phyloP scores from a whole-genome alignment of 169 alveolate genomes.

The Eimeria tenella region DNA sequence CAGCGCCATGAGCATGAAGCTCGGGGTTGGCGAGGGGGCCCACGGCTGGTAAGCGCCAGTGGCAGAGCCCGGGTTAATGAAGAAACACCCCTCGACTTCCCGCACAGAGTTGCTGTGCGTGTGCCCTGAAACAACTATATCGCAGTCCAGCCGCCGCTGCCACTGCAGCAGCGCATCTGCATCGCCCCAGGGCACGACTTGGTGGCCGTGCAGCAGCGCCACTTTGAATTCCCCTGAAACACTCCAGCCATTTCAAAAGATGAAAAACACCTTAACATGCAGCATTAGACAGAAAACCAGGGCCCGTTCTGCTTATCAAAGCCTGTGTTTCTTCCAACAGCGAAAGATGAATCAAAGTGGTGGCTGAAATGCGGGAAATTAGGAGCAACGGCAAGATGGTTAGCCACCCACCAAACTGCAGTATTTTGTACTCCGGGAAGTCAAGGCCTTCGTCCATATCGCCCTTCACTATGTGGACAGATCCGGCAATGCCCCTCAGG shows the following conservation, averaged over 20 bases:
- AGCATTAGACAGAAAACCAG: background rate
- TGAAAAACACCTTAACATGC: background rate
- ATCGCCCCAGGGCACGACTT: slow-evolving; percentile 96
- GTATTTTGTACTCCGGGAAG: slow-evolving; percentile 92
- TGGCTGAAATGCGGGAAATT: no score
- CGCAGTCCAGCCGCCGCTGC: slow-evolving; percentile 93
- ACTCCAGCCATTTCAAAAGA: no score
- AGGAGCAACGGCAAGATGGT: background rate
- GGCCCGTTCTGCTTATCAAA: no score
- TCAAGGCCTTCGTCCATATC: slow-evolving; percentile 90
- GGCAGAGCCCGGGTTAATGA: slow-evolving; percentile 95
- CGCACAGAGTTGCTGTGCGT: slow-evolving; percentile 90
- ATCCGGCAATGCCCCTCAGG: slow-evolving; percentile 90
- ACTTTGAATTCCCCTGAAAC: slow-evolving; percentile 93
- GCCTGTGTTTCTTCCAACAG: no score
- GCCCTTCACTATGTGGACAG: slow-evolving; percentile 94
- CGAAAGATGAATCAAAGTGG: no score
- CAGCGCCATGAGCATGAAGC: slow-evolving; percentile 87
- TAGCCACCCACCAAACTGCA: slow-evolving; percentile 83
- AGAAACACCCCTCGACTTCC: slow-evolving; percentile 91
- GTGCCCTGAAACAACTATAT: slow-evolving; percentile 94
- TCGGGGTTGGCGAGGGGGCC: slow-evolving; percentile 84
- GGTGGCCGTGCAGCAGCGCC: slow-evolving; percentile 96
- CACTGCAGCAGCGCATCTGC: slow-evolving; percentile 90
- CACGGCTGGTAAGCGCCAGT: slow-evolving; percentile 92